These are phyloP conservation scores for Calonectria multiphialidica DNA, from an alignment of 2,329 filamentous ascomycete species.

Conservation along the genomic window DNA sequence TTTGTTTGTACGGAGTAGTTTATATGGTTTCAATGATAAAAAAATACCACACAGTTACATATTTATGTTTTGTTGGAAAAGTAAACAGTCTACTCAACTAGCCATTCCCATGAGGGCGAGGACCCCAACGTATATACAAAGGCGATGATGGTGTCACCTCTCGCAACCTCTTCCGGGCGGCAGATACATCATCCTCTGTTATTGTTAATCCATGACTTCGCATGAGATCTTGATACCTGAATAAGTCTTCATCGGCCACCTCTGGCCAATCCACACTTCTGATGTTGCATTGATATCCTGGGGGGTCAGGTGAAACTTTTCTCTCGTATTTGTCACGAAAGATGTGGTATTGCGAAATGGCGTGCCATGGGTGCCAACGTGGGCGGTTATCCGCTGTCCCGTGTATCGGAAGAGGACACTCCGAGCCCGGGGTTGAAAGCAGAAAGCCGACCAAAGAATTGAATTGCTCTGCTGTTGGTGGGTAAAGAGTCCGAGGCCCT, in stretches of 20 bases:
- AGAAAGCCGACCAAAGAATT: neutral
- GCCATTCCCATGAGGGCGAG: too few species aligned
- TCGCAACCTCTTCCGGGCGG: neutral
- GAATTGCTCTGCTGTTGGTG: slow-evolving; percentile 1
- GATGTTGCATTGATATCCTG: slow-evolving; percentile 51
- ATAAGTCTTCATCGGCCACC: slow-evolving; percentile 58
- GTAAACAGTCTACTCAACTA: too few species aligned
- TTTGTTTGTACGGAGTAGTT: neutral
- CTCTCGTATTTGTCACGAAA: slow-evolving; percentile 74
- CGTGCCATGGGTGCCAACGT: neutral
- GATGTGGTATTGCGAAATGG: slow-evolving; percentile 59
- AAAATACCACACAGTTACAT: neutral
- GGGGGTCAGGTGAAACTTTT: slow-evolving; percentile 73
- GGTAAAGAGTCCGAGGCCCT: neutral
- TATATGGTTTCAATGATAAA: neutral
- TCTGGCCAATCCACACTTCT: slow-evolving; percentile 51
- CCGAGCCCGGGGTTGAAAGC: neutral
- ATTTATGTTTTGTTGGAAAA: too few species aligned
- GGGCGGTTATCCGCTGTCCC: slow-evolving; percentile 2
- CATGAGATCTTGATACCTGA: neutral
- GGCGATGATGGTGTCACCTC: neutral
- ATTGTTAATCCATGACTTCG: neutral
- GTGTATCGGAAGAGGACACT: neutral
- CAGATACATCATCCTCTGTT: neutral
- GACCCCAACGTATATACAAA: neutral